These are phyloP conservation scores for Styphnolobium japonicum DNA, from an alignment of 306 rosid species.

Conservation along the genomic window DNA sequence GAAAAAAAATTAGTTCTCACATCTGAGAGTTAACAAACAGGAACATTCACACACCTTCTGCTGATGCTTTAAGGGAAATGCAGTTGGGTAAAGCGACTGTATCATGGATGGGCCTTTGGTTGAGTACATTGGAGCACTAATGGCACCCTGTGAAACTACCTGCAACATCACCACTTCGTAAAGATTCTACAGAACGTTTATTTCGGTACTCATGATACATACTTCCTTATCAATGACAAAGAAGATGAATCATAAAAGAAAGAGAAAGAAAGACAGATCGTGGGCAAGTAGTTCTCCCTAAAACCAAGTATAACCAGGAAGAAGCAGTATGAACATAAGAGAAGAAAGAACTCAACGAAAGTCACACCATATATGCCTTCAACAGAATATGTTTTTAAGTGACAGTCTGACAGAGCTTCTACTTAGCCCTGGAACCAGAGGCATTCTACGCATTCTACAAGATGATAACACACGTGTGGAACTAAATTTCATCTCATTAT, in stretches of 20 bases:
- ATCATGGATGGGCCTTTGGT: constrained; percentile 91
- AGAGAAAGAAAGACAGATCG: not conserved
- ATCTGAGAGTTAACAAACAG: not conserved
- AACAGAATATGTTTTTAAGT: not conserved
- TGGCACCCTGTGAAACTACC: constrained; percentile 97
- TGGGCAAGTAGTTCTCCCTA: not conserved
- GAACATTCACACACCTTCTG: constrained; percentile 68
- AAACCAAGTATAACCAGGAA: not conserved
- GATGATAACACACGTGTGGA: not conserved
- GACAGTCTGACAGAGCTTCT: not conserved
- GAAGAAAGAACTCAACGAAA: not conserved
- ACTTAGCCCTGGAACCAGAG: not conserved
- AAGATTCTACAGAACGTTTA: not conserved
- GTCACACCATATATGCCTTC: not conserved
- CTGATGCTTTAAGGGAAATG: constrained; percentile 94
- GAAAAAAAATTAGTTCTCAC: not conserved
- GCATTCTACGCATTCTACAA: not conserved
- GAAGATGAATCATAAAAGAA: not conserved
- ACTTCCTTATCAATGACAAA: not conserved
- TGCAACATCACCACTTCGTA: constrained; percentile 35
- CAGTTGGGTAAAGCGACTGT: constrained; percentile 77
- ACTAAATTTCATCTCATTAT: not conserved
- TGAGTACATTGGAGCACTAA: constrained; percentile 87
- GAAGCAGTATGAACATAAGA: not conserved
- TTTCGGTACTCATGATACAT: not conserved